Conservation (phyloP, 768 basidiomycete genomes). For the Phlegmacium glaucopus region DNA sequence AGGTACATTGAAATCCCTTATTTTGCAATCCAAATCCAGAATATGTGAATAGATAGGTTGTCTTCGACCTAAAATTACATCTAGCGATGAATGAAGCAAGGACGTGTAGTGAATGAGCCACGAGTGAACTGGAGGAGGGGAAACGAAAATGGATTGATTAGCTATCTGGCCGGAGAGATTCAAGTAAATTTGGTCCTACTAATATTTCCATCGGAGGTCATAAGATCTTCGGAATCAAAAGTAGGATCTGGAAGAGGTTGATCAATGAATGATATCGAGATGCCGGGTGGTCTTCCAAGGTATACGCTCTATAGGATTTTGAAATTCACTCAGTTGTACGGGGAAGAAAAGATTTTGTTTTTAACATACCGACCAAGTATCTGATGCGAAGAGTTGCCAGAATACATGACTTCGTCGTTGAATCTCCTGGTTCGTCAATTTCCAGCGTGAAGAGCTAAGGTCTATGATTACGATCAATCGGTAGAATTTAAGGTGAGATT, state of each 20-base stretch:
- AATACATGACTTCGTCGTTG: constrained; percentile 55
- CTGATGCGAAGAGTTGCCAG: constrained; percentile 65
- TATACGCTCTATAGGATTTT: constrained; percentile 48
- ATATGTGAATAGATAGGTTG: constrained; percentile 49
- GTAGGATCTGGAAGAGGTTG: constrained; percentile 41
- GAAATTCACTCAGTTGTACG: not conserved
- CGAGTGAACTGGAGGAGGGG: constrained; percentile 38
- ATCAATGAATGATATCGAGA: constrained; percentile 52
- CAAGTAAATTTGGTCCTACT: constrained; percentile 7
- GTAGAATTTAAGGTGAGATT: not conserved
- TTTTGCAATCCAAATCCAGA: constrained; percentile 54
- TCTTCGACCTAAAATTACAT: constrained; percentile 49
- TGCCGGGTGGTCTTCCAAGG: constrained; percentile 56
- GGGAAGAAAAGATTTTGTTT: not conserved
- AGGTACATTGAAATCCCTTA: constrained; percentile 60
- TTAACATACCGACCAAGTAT: constrained; percentile 55
- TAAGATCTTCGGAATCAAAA: not conserved
- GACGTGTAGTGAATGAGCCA: constrained; percentile 57
- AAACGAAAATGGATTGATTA: not conserved
- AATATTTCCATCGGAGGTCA: constrained; percentile 1
- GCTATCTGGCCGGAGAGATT: too few species aligned
- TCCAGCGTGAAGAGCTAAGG: constrained; percentile 58
- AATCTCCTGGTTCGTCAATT: constrained; percentile 40
- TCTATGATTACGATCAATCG: constrained; percentile 34
- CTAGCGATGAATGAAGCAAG: constrained; percentile 49